Evolutionary conservation across 441 rosid genomes (phyloP).

Genomic region (Sinapis alba): DNA sequence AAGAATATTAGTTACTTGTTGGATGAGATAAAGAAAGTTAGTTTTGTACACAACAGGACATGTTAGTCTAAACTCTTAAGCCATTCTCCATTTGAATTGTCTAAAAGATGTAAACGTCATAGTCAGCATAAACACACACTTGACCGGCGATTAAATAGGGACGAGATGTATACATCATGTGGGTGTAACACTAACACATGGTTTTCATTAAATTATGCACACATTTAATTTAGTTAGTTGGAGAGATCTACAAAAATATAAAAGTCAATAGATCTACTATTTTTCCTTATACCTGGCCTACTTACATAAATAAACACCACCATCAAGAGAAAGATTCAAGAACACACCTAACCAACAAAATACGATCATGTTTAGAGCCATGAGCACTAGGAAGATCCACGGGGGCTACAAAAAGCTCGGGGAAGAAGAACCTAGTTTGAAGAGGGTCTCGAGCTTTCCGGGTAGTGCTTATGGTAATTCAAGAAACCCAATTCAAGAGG

Average conservation of each 20-base stretch:
- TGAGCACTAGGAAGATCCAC: conserved; percentile 60
- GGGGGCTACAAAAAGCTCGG: conserved; percentile 55
- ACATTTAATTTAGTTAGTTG: conserved; percentile 33
- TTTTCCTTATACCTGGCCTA: conserved; percentile 10
- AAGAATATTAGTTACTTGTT: background rate
- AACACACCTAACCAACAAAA: conserved; percentile 21
- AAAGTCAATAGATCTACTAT: conserved; percentile 29
- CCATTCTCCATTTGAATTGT: conserved; percentile 21
- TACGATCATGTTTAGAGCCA: conserved; percentile 68
- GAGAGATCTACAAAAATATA: conserved; percentile 22
- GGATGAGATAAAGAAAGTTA: background rate
- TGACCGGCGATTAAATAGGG: conserved; percentile 34
- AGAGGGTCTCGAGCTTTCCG: conserved; percentile 57
- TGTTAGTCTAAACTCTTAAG: conserved; percentile 12
- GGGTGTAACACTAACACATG: conserved; percentile 38
- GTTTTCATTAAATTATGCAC: conserved; percentile 20
- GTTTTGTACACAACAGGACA: conserved; percentile 22
- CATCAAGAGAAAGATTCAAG: conserved; percentile 28
- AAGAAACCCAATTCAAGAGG: conserved; percentile 30
- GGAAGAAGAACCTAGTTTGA: conserved; percentile 41
- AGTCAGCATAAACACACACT: conserved; percentile 27
- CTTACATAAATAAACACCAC: conserved; percentile 30
- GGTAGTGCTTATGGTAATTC: conserved; percentile 38
- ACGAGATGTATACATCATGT: conserved; percentile 36
- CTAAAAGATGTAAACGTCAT: conserved; percentile 22